Base-by-base conservation (phyloP, 202 grass and related monocot genomes). In the Carex sylvatica region DNA sequence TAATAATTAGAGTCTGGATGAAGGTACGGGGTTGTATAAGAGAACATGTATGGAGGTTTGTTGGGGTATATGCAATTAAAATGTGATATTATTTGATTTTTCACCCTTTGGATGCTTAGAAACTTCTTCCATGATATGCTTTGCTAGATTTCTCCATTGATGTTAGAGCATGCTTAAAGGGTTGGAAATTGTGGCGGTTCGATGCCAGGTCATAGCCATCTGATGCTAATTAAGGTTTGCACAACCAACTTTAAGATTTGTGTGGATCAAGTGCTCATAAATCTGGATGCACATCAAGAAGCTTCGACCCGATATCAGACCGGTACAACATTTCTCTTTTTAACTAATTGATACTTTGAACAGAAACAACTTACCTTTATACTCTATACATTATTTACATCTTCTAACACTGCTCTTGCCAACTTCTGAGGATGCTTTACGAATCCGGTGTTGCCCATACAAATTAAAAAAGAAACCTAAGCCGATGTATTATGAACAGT, bases 41-140 rank as follows among this genome's bases (percentile, higher is more conserved):
- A 47, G 36, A 82, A 82, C 44, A 67, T 82, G 80, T 56, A 69
- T 69, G 63, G 63, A 69, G 36, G 61, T 56, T 31, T 69, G 8
- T 81, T 65, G 63, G 80, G 80, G 80, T 82, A 82, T 81, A 81
- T 81, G 78, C 42, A 81, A 62, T 81, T 65, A 65, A 26, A 81
- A 81, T 65, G 60, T 64, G 38, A 64, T 81, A 51, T 65, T 65
- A 49, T 51, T 81, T 81, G 19, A n/a, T 77, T 77, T 35, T 33
- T 77, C 16, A 30, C 22, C 51, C 24, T 5, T 24, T 75, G 71
- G 71, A 24, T 64, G 38, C 60, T 80, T 61, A 15, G 12, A 47
- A 47, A 22, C 40, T 18, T 12, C 7, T 22, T 75, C 65, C 9
- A 38, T 60, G 9, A 80, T 46, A 33, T 63, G 31, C 36, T 58